Evolutionary conservation across 2,329 filamentous ascomycete genomes (phyloP), one percentile per base, ranked within the genome.

Genomic region (Ceratocystis huliohia): DNA sequence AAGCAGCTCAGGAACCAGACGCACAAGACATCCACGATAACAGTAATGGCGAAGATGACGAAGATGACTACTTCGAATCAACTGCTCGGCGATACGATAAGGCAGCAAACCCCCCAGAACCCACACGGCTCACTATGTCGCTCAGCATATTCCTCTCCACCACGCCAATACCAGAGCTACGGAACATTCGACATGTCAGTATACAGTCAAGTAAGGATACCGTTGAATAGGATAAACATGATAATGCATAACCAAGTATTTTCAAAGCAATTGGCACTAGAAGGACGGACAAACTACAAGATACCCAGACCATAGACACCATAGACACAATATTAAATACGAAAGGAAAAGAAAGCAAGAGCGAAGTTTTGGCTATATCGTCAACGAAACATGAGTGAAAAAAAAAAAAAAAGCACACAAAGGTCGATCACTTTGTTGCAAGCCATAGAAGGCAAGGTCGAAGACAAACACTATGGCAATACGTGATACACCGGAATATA

Each of bases 71-170:
- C 25, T 87, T 87, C 69, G 84, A 87, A 73, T 74, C 77, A 10
- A 82, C 83, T 78, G 78, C 80, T 68, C 81, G 76, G n/a, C 78
- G 81, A 1, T 82, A 86, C 69, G 79, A 83, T 72, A 76, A 79
- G 69, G 82, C 82, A 4, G 75, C 82, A 22, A 73, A 80, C 70
- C 79, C 79, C 33, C 76, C 72, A 50, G 74, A 75, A n/a, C 76
- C 78, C 25, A 73, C 78, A 68, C 77, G 78, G 68, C 77, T 74
- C 25, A 74, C 80, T 64, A 81, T 82, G 17, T 79, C 83, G 50
- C 76, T 89, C 78, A 83, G 81, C 68, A 75, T 87, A 25, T 85
- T 87, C 69, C 73, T 89, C 17, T 83, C 84, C 0, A 73, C 76
- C 30, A 74, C 74, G 15, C 75, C 81, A 13, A 74, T 89, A 44